A percentile compares a stretch with the other conserved stretches of the same genome.
phyloP scores from a whole-genome alignment of 352 stramenopile species.

The Sclerospora graminicola region DNA sequence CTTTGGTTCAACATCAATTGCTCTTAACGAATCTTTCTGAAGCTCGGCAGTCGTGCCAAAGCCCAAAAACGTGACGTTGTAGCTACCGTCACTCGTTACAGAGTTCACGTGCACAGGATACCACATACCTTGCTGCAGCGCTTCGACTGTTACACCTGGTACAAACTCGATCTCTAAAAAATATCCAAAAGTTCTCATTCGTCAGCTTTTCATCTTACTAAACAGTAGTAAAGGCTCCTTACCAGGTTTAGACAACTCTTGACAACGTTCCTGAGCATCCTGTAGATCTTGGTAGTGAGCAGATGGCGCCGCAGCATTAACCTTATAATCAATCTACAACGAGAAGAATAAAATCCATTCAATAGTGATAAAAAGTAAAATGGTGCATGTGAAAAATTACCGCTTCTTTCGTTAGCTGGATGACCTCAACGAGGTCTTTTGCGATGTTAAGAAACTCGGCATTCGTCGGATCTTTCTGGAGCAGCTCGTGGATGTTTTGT shows the following conservation, averaged over 20 bases:
- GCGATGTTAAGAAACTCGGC: conserved; percentile 67
- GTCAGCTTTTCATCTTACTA: neutral
- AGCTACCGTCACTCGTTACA: conserved; percentile 37
- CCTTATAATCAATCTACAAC: conserved; percentile 28
- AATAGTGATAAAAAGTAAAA: conserved; percentile 1
- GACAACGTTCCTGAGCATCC: neutral
- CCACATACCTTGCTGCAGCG: conserved; percentile 53
- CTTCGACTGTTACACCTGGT: conserved; percentile 45
- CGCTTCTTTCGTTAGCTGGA: conserved; percentile 79
- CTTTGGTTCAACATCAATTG: conserved; percentile 25
- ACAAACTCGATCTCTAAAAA: conserved; percentile 28
- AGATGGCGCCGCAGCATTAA: conserved; percentile 3
- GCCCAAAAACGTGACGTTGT: conserved; percentile 66
- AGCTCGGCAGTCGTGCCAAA: conserved; percentile 58
- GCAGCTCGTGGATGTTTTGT: conserved; percentile 68
- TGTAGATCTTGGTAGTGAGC: neutral
- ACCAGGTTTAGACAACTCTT: conserved; percentile 6
- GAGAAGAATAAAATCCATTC: conserved; percentile 1
- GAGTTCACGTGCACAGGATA: conserved; percentile 57
- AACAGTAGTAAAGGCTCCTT: neutral
- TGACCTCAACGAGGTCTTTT: conserved; percentile 73
- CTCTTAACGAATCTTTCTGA: conserved; percentile 26
- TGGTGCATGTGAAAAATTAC: conserved; percentile 7
- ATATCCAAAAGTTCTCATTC: neutral
- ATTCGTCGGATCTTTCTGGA: conserved; percentile 62